Evolutionary conservation across 164 flowering plant species (phyloP), one percentile per base, ranked within the genome.

Genomic region (Berberis vulgaris): DNA sequence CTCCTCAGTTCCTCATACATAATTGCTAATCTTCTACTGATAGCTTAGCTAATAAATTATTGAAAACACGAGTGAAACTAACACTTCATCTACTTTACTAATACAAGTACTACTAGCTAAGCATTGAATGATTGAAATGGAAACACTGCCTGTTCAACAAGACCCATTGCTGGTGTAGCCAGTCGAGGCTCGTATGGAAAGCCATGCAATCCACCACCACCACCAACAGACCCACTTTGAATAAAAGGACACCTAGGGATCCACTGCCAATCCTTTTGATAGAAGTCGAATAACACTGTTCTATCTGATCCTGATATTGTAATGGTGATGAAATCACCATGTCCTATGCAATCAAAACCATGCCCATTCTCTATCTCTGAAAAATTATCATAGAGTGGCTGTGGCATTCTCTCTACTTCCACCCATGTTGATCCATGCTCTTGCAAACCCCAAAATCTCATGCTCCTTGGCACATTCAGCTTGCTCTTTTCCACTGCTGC

Each of bases 401-500:
- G 86, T 10, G 98, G 97, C 98, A 93, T 93, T 54, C 92, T 78
- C 66, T 88, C 97, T 0, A 84, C 68, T 77, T 90, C 98, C 13
- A 79, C 77, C 98, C 98, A 93, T 3, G 73, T 71, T 1, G 73
- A 61, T 6, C 84, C 87, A 47, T 88, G 77, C 0, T 56, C 70
- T 43, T 86, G 88, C 74, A 93, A 62, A 1, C 78, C 65, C 98
- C 97, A 93, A 26, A 93, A 61, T 63, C 98, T 76, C 67, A 90
- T 50, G 67, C 97, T 90, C 62, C 67, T 80, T 0, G 97, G 98
- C 41, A 88, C 92, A 38, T 88, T 93, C 1, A 93, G 86, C 78
- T 87, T 88, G 69, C 87, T 87, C 75, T 93, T 93, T 80, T 85
- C 98, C 44, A 93, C 98, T 0, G 92, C 96, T 2, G 96, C 97